Evolutionary conservation across 768 basidiomycete genomes (phyloP).

Genomic region (Podaxis sp.): DNA sequence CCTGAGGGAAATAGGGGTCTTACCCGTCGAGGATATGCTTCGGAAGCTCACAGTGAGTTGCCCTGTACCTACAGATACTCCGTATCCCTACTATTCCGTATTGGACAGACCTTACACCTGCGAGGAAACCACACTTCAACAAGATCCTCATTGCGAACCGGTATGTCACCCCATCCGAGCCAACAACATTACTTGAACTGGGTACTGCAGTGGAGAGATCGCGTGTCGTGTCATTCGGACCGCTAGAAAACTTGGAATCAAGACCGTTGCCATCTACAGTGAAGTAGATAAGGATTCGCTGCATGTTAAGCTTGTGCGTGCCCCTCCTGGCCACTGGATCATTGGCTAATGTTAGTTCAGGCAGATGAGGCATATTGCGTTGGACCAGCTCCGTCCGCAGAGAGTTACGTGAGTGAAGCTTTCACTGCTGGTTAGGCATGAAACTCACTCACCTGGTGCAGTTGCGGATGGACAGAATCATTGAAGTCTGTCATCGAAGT

Average conservation of each 20-base stretch:
- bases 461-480: slow-evolving; percentile 87
- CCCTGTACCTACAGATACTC: neutral
- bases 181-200: neutral
- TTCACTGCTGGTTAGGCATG: neutral
- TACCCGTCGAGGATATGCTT: slow-evolving; percentile 24
- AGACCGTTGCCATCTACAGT: slow-evolving; percentile 90
- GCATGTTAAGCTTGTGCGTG: slow-evolving; percentile 75
- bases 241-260: slow-evolving; percentile 82
- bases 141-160: slow-evolving; percentile 93
- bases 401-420: slow-evolving; percentile 75
- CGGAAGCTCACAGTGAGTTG: slow-evolving; percentile 29
- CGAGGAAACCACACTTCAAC: slow-evolving; percentile 64
- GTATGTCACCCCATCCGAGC: slow-evolving; percentile 34
- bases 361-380: slow-evolving; percentile 93
- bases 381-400: slow-evolving; percentile 84
- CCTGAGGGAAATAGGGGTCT: neutral
- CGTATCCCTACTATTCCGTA: neutral
- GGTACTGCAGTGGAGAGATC: slow-evolving; percentile 76
- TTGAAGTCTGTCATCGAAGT: slow-evolving; percentile 76
- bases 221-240: slow-evolving; percentile 94
- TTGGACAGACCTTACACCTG: neutral
- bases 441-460: slow-evolving; percentile 27
- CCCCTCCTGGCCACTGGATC: neutral
- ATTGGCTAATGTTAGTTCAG: slow-evolving; percentile 22
- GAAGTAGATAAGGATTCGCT: slow-evolving; percentile 80